Percentiles rank a stretch among this genome's conserved stretches.
Evolutionary conservation across 1,139 yeast genomes (phyloP).

Genomic region (Saccharomyces pastorianus): DNA sequence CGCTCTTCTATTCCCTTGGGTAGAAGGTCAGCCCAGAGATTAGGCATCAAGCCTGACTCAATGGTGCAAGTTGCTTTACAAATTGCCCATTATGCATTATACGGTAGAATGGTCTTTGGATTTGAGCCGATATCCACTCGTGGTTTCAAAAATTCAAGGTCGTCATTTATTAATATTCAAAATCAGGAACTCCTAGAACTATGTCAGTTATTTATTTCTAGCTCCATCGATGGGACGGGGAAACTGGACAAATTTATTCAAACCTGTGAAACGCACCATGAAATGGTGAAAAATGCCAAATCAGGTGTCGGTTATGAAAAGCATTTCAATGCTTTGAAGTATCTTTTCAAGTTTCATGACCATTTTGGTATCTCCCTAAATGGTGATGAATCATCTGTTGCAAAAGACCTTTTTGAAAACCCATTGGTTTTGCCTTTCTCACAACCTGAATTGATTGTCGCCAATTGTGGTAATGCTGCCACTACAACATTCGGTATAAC

Average conservation of each 20-base stretch:
- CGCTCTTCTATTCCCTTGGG: conserved; percentile 39
- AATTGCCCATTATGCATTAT: conserved; percentile 62
- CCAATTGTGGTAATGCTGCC: conserved; percentile 75
- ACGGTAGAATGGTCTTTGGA: conserved; percentile 60
- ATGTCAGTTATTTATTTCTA: conserved; percentile 56
- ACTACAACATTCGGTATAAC: conserved; percentile 66
- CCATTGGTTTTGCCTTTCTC: conserved; percentile 43
- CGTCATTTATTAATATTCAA: conserved; percentile 61
- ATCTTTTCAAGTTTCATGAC: conserved; percentile 34
- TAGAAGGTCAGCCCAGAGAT: conserved; percentile 41
- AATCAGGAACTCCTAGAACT: conserved; percentile 44
- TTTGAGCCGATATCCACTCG: conserved; percentile 71
- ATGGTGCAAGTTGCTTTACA: conserved; percentile 61
- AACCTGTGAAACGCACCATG: conserved; percentile 47
- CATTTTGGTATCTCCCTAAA: conserved; percentile 36
- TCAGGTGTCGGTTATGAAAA: conserved; percentile 63
- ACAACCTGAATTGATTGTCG: conserved; percentile 39
- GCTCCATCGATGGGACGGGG: conserved; percentile 31
- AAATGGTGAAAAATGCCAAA: conserved; percentile 45
- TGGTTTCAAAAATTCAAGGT: conserved; percentile 56
- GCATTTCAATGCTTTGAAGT: conserved; percentile 56
- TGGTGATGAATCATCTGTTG: conserved; percentile 28
- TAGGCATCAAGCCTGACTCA: conserved; percentile 56
- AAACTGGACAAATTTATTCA: conserved; percentile 36
- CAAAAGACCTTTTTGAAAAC: conserved; percentile 32